Evolutionary conservation across 257 asterid species (phyloP), one percentile per base, ranked within the genome.

Genomic region (Anisodus acutangulus): DNA sequence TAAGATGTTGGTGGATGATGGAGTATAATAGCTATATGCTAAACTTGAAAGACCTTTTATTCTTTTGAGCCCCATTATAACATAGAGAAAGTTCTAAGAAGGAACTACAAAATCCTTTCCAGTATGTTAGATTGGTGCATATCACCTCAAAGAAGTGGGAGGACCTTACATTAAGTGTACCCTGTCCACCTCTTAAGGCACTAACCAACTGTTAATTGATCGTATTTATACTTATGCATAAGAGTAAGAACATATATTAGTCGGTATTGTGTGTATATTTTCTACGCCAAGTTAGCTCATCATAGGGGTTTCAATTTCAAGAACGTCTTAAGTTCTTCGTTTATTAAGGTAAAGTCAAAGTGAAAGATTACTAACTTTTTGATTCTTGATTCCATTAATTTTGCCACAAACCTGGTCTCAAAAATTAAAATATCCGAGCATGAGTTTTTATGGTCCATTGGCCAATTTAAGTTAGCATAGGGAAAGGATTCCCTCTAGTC

Each of bases 341-440:
- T 41, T 43, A 39, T 69, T 41, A 69, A 8, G 15, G 31, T 69
- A 69, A 70, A 55, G 79, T 17, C 55, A 51, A 9, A 43, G 37
- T 41, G 37, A 17, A 70, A 70, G 54, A 70, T 70, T 45, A 70
- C 57, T 70, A 17, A 7, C 15, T n/a, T 70, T 70, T 11, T 19
- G 54, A 43, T 19, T 41, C 8, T 9, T 70, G 39, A 71, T 71
- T 62, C 68, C 39, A 19, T 26, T n/a, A 45, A 71, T 4, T 71
- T 49, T 71, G 2, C 39, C 41, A 6, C 58, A 71, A 45, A n/a
- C 37, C n/a, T 5, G 39, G 17, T 39, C 58, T 71, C 1, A 0
- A 6, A 71, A n/a, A 71, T 49, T 41, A 41, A 71, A 71, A 71
- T 71, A 71, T 71, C 45, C 43, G 41, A 71, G 59, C 80, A 45